Base-by-base conservation (phyloP, 768 basidiomycete genomes). In the Xanthoconium purpureum region DNA sequence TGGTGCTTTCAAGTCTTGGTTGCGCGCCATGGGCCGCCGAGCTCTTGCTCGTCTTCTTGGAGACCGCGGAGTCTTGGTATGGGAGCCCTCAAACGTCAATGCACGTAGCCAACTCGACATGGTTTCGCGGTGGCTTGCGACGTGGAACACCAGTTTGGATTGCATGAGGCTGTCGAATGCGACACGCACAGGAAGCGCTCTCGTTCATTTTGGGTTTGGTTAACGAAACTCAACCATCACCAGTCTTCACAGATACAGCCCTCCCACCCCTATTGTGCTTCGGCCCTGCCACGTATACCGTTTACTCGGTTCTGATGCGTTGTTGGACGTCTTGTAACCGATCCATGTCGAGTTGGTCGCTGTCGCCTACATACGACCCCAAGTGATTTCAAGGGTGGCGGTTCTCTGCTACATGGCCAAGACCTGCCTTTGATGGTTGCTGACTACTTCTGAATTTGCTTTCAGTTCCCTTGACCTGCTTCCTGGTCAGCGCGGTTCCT, bases 1-100 rank as follows among this genome's bases (percentile, higher is more conserved):
- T 81, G 83, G 83, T 68, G 77, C 76, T 68, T 83, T 84, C 78
- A 57, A 55, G 77, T 65, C 66, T 61, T 68, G 63, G 79, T 79
- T 74, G 77, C 74, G 75, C 73, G 71, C 83, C 83, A 81, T 80
- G 78, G 79, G 70, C 76, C 73, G 68, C 47, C 35, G 42, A 56
- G 36, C 53, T 60, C 61, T 56, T 58, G 63, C 64, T 54, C 52
- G 62, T 61, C 63, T 56, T 43, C 47, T 46, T 40, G 45, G 38
- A 63, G 56, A 56, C 46, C 43, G 46, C 46, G 57, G 70, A 57
- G 54, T 47, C 54, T 60, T 54, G 59, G 64, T 63, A 75, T 63
- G 54, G 76, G 74, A 74, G 75, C 71, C 71, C 77, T 75, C 60
- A 83, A 84, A 76, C 75, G 79, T 72, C 71, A 75, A 72, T 69